Conservation (phyloP, 768 basidiomycete genomes). For the Cystofilobasidium bisporidii region DNA sequence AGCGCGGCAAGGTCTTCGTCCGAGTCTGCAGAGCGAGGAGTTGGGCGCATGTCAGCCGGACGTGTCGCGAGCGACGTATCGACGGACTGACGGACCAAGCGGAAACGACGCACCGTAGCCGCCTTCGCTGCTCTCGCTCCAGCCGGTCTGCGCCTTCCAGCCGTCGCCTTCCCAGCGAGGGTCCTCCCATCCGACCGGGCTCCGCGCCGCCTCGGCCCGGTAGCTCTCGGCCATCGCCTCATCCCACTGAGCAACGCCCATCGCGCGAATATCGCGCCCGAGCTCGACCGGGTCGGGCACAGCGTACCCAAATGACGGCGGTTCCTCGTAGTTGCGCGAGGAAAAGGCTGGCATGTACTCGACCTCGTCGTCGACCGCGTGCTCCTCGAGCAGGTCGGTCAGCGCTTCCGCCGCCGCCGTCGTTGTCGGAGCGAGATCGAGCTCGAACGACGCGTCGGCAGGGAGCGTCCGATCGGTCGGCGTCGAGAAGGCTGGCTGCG, state of each 20-base stretch:
- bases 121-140: neutral
- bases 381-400: neutral
- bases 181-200: neutral
- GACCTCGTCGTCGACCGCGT: neutral
- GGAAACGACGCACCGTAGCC: neutral
- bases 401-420: neutral
- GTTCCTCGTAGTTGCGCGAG: neutral
- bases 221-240: neutral
- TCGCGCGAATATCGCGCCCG: neutral
- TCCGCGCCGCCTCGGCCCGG: neutral
- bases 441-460: neutral
- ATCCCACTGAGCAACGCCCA: neutral
- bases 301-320: neutral
- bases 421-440: too few species aligned
- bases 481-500: neutral
- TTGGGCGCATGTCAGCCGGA: neutral
- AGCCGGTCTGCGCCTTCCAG: neutral
- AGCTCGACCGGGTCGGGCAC: neutral
- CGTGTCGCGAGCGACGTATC: too few species aligned
- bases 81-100: too few species aligned
- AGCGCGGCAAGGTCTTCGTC: neutral
- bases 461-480: neutral
- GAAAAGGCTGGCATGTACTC: slow-evolving; percentile 5
- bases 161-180: neutral
- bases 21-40: neutral